A percentile compares a stretch with the other conserved stretches of the same genome.
These are phyloP conservation scores for Oryza australiensis DNA, from an alignment of 176 grass and related monocot species.

Conservation along the genomic window DNA sequence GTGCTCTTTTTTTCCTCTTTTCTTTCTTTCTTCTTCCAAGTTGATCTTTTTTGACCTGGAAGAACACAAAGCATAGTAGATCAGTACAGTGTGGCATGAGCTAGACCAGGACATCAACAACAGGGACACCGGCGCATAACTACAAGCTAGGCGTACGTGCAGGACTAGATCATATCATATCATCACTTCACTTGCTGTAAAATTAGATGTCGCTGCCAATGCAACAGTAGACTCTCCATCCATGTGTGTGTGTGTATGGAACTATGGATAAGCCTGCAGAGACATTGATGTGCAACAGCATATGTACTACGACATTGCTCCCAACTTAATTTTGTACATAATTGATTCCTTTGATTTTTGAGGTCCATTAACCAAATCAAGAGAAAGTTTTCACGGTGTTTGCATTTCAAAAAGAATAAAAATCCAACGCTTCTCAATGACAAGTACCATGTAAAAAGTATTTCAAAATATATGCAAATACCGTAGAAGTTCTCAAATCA, in stretches of 20 bases:
- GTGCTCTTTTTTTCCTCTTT: neutral
- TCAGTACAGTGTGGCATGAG: neutral
- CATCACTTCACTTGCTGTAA: neutral
- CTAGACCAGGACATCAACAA: neutral
- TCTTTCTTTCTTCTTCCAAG: constrained; percentile 1
- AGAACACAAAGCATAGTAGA: neutral
- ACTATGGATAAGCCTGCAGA: neutral
- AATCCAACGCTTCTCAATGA: no score
- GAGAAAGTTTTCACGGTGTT: no score
- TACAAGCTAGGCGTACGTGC: constrained; percentile 19
- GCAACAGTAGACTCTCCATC: neutral
- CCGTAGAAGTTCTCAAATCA: no score
- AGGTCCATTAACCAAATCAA: no score
- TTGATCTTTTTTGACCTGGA: constrained; percentile 20
- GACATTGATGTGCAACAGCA: neutral
- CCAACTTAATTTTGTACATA: neutral
- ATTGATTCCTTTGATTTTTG: neutral
- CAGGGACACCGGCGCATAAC: neutral
- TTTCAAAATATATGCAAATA: no score
- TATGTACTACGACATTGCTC: neutral
- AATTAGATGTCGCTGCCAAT: constrained; percentile 14
- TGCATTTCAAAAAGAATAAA: no score
- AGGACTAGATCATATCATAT: neutral
- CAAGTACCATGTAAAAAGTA: no score
- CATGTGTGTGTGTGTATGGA: neutral